Evolutionary conservation across 2,329 filamentous ascomycete genomes (phyloP), one percentile per base, ranked within the genome.

Genomic region (Emmonsiellopsis sp.): DNA sequence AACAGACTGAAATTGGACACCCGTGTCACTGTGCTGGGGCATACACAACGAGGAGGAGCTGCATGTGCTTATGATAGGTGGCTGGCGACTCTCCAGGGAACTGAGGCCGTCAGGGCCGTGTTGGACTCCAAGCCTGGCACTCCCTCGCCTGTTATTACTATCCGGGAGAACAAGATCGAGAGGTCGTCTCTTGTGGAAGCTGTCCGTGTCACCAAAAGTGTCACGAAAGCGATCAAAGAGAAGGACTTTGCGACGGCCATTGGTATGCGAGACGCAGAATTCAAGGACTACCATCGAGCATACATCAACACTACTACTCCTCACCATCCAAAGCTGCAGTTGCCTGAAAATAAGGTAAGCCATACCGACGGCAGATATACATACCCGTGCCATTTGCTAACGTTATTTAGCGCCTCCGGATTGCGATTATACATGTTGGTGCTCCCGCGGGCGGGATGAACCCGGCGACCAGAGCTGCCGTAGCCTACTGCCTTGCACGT

Each of bases 381-480:
- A n/a, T 21, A 13, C 5, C 32, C 48, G 11, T 10, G 11, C 43
- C 40, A 31, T 14, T 14, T 13, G 32, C 32, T 40, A 32, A 32
- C 6, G 11, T 42, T 32, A 11, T 31, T 42, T 9, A 91, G 87
- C 83, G 85, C 61, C 90, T 97, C 88, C 85, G 84, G 60, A 88
- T 98, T 63, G 93, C 89, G 48, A 95, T 98, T 65, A 88, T 98
- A 71, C 94, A 97, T 64, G 91, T 97, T 27, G 93, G 93, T 63
- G 93, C 93, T 10, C 93, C 93, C 6, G 93, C 93, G 33, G 93
- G 93, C 70, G 93, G 93, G 63, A 97, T 98, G 88, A 98, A 98
- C 71, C 91, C 92, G 32, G 93, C 93, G 42, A 93, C 94, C 17
- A 84, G 93, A 61, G 92, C 89, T 33, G 92, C 88, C 11, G 91